Evolutionary conservation across 176 grass and related monocot species (phyloP).

Genomic region (Avena atlantica): DNA sequence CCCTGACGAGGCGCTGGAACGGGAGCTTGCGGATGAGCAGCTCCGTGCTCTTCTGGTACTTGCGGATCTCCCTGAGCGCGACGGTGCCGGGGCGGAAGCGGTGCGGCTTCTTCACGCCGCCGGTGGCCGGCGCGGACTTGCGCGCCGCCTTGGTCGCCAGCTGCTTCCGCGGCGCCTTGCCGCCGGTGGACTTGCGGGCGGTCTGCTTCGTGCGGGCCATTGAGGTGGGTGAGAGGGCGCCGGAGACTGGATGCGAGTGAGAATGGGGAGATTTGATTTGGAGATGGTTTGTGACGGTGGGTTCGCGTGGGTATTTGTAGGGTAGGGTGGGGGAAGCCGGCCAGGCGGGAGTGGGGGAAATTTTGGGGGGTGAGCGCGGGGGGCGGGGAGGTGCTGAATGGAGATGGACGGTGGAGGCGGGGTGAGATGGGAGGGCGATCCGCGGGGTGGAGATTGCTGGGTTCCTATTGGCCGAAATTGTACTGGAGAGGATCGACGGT

Average conservation of each 20-base stretch:
- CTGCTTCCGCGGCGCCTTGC: slow-evolving; percentile 74
- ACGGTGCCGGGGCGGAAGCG: slow-evolving; percentile 48
- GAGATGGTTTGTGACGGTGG: background rate
- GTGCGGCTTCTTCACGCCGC: slow-evolving; percentile 36
- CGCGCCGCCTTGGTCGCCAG: slow-evolving; percentile 67
- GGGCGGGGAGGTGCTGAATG: background rate
- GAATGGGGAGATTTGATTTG: background rate
- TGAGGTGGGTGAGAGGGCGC: too few species aligned
- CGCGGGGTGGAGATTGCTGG: background rate
- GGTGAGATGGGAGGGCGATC: background rate
- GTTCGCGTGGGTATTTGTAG: background rate
- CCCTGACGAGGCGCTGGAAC: slow-evolving; percentile 68
- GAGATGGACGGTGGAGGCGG: background rate
- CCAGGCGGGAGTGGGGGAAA: background rate
- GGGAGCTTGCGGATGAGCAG: slow-evolving; percentile 72
- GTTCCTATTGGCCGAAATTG: background rate
- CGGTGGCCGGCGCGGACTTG: slow-evolving; percentile 67
- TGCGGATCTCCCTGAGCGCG: slow-evolving; percentile 72
- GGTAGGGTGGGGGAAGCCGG: background rate
- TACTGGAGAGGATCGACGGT: background rate
- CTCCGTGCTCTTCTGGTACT: slow-evolving; percentile 85
- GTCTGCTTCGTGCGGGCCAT: slow-evolving; percentile 86
- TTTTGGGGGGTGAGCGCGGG: background rate
- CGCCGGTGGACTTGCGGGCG: slow-evolving; percentile 68
- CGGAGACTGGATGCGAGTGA: background rate